These are phyloP conservation scores for Tillandsia fasciculata DNA, from an alignment of 176 grass and related monocot species.

Conservation along the genomic window DNA sequence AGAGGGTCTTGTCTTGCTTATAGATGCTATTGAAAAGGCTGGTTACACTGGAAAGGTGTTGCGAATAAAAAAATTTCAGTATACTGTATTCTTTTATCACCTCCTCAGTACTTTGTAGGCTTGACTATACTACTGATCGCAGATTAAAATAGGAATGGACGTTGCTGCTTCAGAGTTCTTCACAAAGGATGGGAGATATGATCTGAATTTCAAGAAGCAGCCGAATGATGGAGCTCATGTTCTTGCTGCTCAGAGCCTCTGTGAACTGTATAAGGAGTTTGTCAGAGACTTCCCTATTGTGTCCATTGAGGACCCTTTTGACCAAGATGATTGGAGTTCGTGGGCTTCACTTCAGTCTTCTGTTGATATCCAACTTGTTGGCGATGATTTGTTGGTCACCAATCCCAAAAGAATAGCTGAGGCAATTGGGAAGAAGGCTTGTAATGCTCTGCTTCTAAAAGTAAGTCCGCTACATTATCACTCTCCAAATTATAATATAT, in stretches of 20 bases:
- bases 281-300: slow-evolving; percentile 93
- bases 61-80: background rate
- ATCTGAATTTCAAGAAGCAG: slow-evolving; percentile 92
- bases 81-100: slow-evolving; percentile 1
- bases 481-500: background rate
- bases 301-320: slow-evolving; percentile 96
- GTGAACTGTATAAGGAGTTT: slow-evolving; percentile 74
- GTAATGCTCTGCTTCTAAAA: slow-evolving; percentile 87
- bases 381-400: slow-evolving; percentile 94
- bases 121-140: slow-evolving; percentile 10
- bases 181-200: slow-evolving; percentile 74
- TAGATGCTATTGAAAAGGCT: slow-evolving; percentile 93
- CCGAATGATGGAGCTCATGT: slow-evolving; percentile 77
- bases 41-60: slow-evolving; percentile 81
- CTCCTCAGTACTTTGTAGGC: background rate
- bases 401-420: slow-evolving; percentile 86
- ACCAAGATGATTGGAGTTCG: slow-evolving; percentile 94
- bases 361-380: slow-evolving; percentile 88
- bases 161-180: slow-evolving; percentile 95
- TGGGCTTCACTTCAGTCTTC: slow-evolving; percentile 75
- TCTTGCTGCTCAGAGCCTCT: slow-evolving; percentile 43
- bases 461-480: slow-evolving; percentile 26
- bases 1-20: slow-evolving; percentile 92
- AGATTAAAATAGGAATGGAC: slow-evolving; percentile 99
- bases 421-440: slow-evolving; percentile 81